Evolutionary conservation across 768 basidiomycete genomes (phyloP).

Genomic region (Tephrocybe rancida): DNA sequence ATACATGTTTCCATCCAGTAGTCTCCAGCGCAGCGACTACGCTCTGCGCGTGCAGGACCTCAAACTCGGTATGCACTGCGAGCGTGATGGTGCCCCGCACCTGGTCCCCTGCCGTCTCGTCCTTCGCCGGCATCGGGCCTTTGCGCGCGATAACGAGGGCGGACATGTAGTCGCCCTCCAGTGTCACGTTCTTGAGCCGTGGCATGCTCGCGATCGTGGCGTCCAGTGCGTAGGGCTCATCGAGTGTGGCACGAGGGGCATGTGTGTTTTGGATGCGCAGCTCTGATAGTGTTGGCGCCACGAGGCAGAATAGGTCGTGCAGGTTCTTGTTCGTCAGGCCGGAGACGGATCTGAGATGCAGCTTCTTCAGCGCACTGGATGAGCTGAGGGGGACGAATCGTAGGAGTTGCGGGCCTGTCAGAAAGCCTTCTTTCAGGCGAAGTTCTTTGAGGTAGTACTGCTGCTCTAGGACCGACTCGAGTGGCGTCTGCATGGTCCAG

Average conservation of each 20-base stretch:
- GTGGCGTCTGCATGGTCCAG: neutral
- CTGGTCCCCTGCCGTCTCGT: no score
- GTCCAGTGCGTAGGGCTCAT: slow-evolving; percentile 6
- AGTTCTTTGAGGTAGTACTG: slow-evolving; percentile 5
- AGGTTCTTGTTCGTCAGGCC: slow-evolving; percentile 3
- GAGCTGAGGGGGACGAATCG: neutral
- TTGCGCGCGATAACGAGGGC: slow-evolving; percentile 1
- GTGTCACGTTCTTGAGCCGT: neutral
- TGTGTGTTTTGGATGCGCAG: slow-evolving; percentile 3
- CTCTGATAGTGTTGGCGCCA: neutral
- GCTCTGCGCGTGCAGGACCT: slow-evolving; percentile 1
- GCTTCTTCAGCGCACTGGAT: neutral
- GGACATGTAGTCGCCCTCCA: slow-evolving; percentile 4
- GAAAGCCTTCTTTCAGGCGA: neutral
- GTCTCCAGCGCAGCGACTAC: slow-evolving; percentile 1
- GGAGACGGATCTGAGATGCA: neutral
- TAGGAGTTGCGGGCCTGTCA: neutral
- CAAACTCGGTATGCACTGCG: slow-evolving; percentile 2
- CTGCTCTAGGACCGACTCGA: neutral
- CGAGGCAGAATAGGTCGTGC: neutral
- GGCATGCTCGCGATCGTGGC: slow-evolving; percentile 1
- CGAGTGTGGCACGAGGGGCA: neutral
- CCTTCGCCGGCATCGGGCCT: neutral
- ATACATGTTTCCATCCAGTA: slow-evolving; percentile 5
- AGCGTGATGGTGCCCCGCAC: neutral